A percentile compares a stretch with the other conserved stretches of the same genome.
Evolutionary conservation across 371 early-diverging fungal genomes (phyloP).

Genomic region (Mucor plumbeus): DNA sequence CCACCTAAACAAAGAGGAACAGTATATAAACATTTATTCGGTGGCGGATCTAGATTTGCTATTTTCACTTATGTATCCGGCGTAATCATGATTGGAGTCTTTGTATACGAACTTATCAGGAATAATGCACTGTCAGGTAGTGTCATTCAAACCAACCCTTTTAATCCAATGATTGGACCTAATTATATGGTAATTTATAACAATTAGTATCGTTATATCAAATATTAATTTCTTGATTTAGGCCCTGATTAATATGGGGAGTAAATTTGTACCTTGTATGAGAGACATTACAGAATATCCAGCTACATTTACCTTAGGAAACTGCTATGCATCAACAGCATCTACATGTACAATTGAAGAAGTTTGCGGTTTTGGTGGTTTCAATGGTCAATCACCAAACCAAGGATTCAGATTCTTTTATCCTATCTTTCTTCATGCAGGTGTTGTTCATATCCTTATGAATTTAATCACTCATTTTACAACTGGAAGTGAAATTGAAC

Average conservation of each 20-base stretch:
- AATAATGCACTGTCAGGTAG: slow-evolving; percentile 31
- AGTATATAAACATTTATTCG: slow-evolving; percentile 15
- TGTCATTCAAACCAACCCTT: slow-evolving; percentile 35
- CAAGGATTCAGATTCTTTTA: slow-evolving; percentile 82
- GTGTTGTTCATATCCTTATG: slow-evolving; percentile 73
- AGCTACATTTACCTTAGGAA: slow-evolving; percentile 1
- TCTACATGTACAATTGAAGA: slow-evolving; percentile 42
- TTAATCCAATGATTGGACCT: slow-evolving; percentile 63
- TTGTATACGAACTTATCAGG: slow-evolving; percentile 49
- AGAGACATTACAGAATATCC: slow-evolving; percentile 27
- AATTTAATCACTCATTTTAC: slow-evolving; percentile 72
- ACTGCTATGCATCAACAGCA: slow-evolving; percentile 23
- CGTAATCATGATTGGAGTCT: slow-evolving; percentile 45
- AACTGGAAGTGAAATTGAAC: slow-evolving; percentile 70
- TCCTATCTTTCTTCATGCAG: slow-evolving; percentile 83
- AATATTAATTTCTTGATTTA: background rate
- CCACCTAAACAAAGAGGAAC: slow-evolving; percentile 16
- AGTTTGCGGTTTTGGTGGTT: slow-evolving; percentile 54
- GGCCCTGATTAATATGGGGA: slow-evolving; percentile 50
- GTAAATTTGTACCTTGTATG: slow-evolving; percentile 62
- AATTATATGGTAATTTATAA: slow-evolving; percentile 29
- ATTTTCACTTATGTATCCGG: slow-evolving; percentile 54
- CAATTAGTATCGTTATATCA: background rate
- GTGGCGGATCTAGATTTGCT: slow-evolving; percentile 12
- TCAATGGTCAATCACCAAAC: slow-evolving; percentile 49